A percentile compares a stretch with the other conserved stretches of the same genome.
These are phyloP conservation scores for Artemisia tridentata DNA, from an alignment of 129 eudicot genomes.

Conservation along the genomic window DNA sequence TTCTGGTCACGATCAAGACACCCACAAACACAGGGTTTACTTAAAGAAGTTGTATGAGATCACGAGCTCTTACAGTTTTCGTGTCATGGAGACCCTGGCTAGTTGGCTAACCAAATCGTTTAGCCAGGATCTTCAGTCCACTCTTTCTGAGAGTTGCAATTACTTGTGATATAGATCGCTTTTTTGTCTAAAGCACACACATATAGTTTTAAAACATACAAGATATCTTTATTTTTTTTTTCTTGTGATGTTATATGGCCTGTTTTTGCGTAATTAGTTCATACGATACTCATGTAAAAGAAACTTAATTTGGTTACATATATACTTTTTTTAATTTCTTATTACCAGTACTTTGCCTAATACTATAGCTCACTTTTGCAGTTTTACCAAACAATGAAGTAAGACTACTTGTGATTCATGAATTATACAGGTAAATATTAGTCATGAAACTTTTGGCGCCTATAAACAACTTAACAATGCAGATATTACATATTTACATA, in stretches of 20 bases:
- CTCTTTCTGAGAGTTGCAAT: conserved; percentile 29
- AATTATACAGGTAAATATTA: too few relatives aligned
- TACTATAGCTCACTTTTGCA: too few relatives aligned
- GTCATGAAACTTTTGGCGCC: too few relatives aligned
- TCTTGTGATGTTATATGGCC: background rate
- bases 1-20: background rate
- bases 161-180: conserved; percentile 21
- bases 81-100: background rate
- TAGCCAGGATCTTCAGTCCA: conserved; percentile 20
- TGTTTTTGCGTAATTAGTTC: too few relatives aligned
- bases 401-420: too few relatives aligned
- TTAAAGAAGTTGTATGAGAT: conserved; percentile 17
- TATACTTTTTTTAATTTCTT: too few relatives aligned
- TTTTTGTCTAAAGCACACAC: background rate
- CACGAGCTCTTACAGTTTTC: background rate
- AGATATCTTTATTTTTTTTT: background rate
- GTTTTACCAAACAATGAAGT: too few relatives aligned
- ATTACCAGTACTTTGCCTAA: too few relatives aligned
- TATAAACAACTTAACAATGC: too few relatives aligned
- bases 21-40: background rate
- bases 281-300: too few relatives aligned
- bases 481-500: too few relatives aligned
- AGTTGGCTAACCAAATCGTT: conserved; percentile 29
- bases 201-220: background rate
- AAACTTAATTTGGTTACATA: too few relatives aligned